Percentiles rank a stretch among this genome's conserved stretches.
phyloP scores from a whole-genome alignment of 2,329 filamentous ascomycete genomes.

The Bisporella sp. region DNA sequence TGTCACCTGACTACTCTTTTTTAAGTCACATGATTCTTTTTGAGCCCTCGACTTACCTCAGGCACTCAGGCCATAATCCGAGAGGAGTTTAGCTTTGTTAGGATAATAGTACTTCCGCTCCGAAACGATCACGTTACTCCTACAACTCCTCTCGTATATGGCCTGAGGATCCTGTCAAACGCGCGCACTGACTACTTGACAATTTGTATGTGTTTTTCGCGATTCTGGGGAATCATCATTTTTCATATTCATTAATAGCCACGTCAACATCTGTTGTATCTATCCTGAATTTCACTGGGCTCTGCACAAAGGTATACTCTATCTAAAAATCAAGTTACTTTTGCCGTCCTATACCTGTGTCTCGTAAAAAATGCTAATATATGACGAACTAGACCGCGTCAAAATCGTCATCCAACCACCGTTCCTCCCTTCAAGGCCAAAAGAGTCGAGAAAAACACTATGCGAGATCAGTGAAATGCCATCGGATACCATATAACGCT shows the following conservation, averaged over 20 bases:
- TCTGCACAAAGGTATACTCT: neutral
- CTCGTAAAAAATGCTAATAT: conserved; percentile 2
- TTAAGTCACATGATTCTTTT: too few species aligned
- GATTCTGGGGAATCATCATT: conserved; percentile 1
- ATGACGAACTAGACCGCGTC: neutral
- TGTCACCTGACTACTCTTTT: too few species aligned
- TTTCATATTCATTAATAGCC: conserved; percentile 1
- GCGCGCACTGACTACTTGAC: neutral
- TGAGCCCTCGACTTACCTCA: too few species aligned
- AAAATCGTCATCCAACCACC: conserved; percentile 2
- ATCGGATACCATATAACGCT: conserved; percentile 3
- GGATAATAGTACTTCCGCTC: conserved; percentile 2
- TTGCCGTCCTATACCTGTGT: neutral
- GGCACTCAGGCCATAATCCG: conserved; percentile 2
- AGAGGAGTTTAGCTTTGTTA: neutral
- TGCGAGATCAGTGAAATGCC: conserved; percentile 3
- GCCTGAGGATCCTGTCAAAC: conserved; percentile 3
- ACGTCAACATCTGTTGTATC: neutral
- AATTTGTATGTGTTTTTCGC: conserved; percentile 4
- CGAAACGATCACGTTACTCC: conserved; percentile 4
- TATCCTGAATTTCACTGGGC: conserved; percentile 2
- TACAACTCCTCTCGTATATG: conserved; percentile 5
- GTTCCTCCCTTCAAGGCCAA: conserved; percentile 1
- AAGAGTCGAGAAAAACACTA: conserved; percentile 1
- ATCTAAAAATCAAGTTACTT: neutral